Conservation (phyloP, 257 asterid genomes). For the Capsicum rhomboideum region DNA sequence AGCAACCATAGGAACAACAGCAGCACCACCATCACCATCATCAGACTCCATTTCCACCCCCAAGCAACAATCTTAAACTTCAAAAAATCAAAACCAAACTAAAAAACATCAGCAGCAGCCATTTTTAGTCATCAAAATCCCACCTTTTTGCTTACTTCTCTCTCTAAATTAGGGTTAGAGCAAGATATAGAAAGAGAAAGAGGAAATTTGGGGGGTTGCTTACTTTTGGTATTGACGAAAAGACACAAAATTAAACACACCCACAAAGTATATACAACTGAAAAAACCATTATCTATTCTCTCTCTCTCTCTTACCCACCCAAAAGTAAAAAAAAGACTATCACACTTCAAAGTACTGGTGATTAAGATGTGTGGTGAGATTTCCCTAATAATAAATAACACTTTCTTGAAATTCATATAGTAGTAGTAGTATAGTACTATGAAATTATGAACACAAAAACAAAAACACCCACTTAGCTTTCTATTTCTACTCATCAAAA, state of each 20-base stretch:
- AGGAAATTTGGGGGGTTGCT: constrained; percentile 11
- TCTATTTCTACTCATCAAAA: constrained; percentile 15
- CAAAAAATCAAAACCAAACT: constrained; percentile 14
- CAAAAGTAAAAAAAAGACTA: constrained; percentile 8
- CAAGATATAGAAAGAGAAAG: background rate
- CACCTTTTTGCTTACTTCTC: background rate
- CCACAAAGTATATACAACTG: constrained; percentile 34
- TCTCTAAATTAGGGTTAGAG: background rate
- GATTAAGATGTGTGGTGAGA: constrained; percentile 12
- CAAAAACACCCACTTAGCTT: background rate
- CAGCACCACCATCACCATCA: constrained; percentile 31
- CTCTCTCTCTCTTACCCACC: constrained; percentile 6
- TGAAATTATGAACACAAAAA: constrained; percentile 8
- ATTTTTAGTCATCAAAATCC: constrained; percentile 3
- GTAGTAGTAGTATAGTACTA: background rate
- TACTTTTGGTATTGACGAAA: constrained; percentile 17
- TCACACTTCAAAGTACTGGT: constrained; percentile 17
- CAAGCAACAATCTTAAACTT: constrained; percentile 13
- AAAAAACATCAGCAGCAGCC: constrained; percentile 12
- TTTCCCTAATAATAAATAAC: constrained; percentile 3
- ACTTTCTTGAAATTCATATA: constrained; percentile 4
- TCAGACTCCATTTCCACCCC: constrained; percentile 48
- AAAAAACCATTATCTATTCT: constrained; percentile 24
- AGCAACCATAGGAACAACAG: background rate
- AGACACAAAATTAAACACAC: constrained; percentile 22